Evolutionary conservation across 352 stramenopile genomes (phyloP).

Genomic region (Phytophthora aleatoria): DNA sequence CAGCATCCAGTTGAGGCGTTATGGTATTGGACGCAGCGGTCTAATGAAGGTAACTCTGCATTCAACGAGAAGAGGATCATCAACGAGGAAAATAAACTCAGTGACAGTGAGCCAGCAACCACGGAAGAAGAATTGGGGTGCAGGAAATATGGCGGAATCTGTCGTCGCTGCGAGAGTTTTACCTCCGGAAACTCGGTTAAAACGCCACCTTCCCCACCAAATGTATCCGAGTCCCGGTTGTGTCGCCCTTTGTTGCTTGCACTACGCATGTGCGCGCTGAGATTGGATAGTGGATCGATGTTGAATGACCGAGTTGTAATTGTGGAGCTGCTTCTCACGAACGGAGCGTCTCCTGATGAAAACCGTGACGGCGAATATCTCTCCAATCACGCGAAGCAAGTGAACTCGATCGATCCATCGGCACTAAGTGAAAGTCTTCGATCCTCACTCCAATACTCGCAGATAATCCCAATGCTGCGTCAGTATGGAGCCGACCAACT

Average conservation of each 20-base stretch:
- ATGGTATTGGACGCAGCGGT: conserved; percentile 35
- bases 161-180: conserved; percentile 9
- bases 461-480: conserved; percentile 33
- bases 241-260: conserved; percentile 40
- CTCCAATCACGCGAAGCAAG: background rate
- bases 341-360: conserved; percentile 31
- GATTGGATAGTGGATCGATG: background rate
- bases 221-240: background rate
- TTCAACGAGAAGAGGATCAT: background rate
- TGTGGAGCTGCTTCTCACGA: conserved; percentile 35
- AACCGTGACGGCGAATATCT: background rate
- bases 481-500: conserved; percentile 28
- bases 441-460: conserved; percentile 9
- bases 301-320: conserved; percentile 21
- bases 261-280: conserved; percentile 33
- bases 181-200: background rate
- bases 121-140: conserved; percentile 27
- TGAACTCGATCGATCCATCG: background rate
- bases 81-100: background rate
- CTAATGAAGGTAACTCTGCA: background rate
- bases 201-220: background rate
- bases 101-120: background rate
- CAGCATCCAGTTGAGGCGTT: conserved; percentile 29
- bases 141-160: conserved; percentile 35
- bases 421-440: conserved; percentile 35